phyloP scores from a whole-genome alignment of 2,329 filamentous ascomycete genomes.

The Fusarium anguioides region DNA sequence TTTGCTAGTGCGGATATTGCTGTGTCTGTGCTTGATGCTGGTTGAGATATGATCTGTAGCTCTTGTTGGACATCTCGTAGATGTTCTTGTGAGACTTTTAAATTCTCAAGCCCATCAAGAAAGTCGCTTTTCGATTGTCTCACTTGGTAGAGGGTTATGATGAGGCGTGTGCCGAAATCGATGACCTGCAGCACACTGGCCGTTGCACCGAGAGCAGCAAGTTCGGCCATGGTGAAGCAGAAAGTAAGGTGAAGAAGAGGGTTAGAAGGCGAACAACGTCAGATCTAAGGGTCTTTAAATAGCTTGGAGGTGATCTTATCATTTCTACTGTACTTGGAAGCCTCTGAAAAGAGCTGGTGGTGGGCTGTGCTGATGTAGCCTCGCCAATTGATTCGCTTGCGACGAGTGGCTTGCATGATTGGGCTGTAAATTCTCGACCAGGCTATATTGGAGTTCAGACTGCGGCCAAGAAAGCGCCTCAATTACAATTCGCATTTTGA shows the following conservation, averaged over 20 bases:
- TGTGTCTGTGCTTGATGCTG: not conserved
- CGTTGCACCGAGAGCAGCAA: slow-evolving; percentile 5
- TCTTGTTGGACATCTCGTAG: not conserved
- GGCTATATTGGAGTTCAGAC: too few relatives aligned
- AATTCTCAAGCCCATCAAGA: not conserved
- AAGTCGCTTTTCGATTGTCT: not conserved
- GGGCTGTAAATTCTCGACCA: too few relatives aligned
- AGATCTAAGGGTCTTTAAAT: too few relatives aligned
- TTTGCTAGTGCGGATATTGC: not conserved
- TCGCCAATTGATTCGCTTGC: not conserved
- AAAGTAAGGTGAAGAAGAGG: too few relatives aligned
- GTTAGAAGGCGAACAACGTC: too few relatives aligned
- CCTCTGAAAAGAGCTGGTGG: not conserved
- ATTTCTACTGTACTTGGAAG: not conserved
- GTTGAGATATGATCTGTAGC: not conserved
- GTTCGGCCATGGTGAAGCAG: not conserved
- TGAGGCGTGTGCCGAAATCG: slow-evolving; percentile 19
- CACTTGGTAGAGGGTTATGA: not conserved
- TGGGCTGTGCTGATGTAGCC: not conserved
- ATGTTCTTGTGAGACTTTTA: not conserved
- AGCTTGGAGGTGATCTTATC: not conserved
- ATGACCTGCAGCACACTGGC: slow-evolving; percentile 10
- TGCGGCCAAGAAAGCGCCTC: not conserved
- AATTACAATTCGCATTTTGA: not conserved
- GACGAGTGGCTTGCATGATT: not conserved